Evolutionary conservation across 164 flowering plant species (phyloP), one percentile per base, ranked within the genome.

Genomic region (Berberis vulgaris): DNA sequence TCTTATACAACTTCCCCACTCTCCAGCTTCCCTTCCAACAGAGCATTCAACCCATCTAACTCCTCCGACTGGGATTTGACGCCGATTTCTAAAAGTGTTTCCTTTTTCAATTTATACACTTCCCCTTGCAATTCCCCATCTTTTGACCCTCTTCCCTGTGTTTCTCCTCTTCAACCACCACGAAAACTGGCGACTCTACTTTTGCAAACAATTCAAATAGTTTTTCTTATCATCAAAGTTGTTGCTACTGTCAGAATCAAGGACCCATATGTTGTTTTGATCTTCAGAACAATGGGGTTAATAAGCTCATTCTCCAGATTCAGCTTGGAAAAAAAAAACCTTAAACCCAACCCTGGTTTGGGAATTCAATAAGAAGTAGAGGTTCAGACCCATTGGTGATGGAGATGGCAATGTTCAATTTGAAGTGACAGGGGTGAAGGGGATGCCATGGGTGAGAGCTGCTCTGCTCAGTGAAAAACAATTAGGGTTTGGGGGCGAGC

Each of bases 21-120:
- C 46, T 86, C 95, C 3, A 87, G 81, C 74, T 83, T 87, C 62
- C 77, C 67, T 65, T 83, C 76, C 54, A 91, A 66, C 43, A 87
- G 67, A 11, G 75, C 61, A 49, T 80, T 89, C 58, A 89, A 54
- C 3, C 77, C 79, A 1, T 82, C 83, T 8, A 82, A 63, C 1
- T 82, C 85, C 11, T 84, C 87, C 0, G 79, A 44, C 46, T 70
- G 74, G 38, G 87, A 74, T 49, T 81, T 84, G 2, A 83, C 66
- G 54, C 87, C 71, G 61, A 83, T 72, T 1, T 83, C 64, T 60
- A 87, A 52, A 40, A 79, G 79, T 5, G 90, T 69, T 41, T 57
- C 54, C 6, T 56, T 62, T 0, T 13, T 26, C 26, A 26, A 26
- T 26, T 26, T 26, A 26, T 26, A 26, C 26, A 26, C 6, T 44